Conservation (phyloP, 129 eudicot genomes). For the Lactuca sativa region DNA sequence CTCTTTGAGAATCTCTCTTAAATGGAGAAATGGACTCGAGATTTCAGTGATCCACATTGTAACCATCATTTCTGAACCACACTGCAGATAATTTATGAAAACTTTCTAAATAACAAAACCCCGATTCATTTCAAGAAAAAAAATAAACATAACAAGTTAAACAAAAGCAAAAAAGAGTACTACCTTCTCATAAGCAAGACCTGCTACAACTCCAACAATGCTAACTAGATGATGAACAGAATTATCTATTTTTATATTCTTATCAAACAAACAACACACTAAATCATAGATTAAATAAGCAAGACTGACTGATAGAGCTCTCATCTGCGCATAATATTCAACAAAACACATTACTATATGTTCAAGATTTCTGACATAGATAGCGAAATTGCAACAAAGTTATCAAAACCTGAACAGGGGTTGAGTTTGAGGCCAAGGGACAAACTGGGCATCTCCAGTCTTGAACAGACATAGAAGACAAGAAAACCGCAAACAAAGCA, state of each 20-base stretch:
- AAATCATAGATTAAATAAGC: conserved; percentile 79
- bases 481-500: conserved; percentile 64
- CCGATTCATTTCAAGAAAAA: not conserved
- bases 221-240: conserved; percentile 81
- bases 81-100: conserved; percentile 38
- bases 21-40: conserved; percentile 89
- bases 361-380: conserved; percentile 11
- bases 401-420: conserved; percentile 60
- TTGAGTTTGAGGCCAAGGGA: conserved; percentile 69
- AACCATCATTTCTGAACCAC: conserved; percentile 96
- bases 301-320: conserved; percentile 53
- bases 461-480: conserved; percentile 60
- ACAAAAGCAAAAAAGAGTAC: conserved; percentile 33
- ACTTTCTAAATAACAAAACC: conserved; percentile 10
- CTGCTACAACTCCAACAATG: conserved; percentile 74
- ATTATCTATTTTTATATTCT: conserved; percentile 58
- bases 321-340: conserved; percentile 58
- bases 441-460: conserved; percentile 93
- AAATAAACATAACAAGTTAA: not conserved
- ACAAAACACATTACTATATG: not conserved
- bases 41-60: conserved; percentile 81
- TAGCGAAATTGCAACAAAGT: not conserved
- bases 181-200: conserved; percentile 88
- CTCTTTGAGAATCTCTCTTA: conserved; percentile 90
- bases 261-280: conserved; percentile 63